Evolutionary conservation across 192 early-diverging fungal species (phyloP), one percentile per base, ranked within the genome.

Genomic region (Polychytrium aggregatum): DNA sequence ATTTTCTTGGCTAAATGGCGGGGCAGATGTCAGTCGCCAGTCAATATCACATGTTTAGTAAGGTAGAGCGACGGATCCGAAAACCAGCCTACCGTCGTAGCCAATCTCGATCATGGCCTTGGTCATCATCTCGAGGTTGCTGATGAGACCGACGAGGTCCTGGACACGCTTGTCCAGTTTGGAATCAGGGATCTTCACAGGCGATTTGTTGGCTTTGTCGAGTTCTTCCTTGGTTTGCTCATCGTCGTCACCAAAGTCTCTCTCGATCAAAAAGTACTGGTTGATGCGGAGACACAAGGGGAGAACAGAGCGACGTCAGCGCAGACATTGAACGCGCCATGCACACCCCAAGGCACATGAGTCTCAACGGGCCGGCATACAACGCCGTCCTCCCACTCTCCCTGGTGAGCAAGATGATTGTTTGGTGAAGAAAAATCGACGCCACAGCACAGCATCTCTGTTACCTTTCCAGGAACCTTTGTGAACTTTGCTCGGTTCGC

Each of bases 91-190:
- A 56, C 55, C 71, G 51, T 85, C 76, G 50, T 84, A 84, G 36
- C 81, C 84, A 38, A 88, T 72, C 42, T 80, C 62, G 16, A 66
- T 69, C 79, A 75, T 83, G 38, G 64, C 38, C 47, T 66, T 49
- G 37, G 74, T 71, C 65, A 86, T 62, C 44, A 67, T 56, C 0
- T 69, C 59, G 14, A 72, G 52, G 51, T 88, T 73, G 62, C 85
- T 87, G 37, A 88, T 79, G 28, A 89, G 50, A 37, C 69, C 64
- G 35, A 89, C 65, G 1, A 82, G 59, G 26, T 81, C 64, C 44
- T 83, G 77, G 4, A 81, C 50, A 17, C 37, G 53, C 30, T 46
- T 11, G 24, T 46, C 21, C 13, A 62, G 56, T 33, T 57, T 57
- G 2, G 56, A 62, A 36, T 63, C 58, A 6, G 65, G 64, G 14